phyloP scores from a whole-genome alignment of 345 rosid genomes.

The Turritis glabra region DNA sequence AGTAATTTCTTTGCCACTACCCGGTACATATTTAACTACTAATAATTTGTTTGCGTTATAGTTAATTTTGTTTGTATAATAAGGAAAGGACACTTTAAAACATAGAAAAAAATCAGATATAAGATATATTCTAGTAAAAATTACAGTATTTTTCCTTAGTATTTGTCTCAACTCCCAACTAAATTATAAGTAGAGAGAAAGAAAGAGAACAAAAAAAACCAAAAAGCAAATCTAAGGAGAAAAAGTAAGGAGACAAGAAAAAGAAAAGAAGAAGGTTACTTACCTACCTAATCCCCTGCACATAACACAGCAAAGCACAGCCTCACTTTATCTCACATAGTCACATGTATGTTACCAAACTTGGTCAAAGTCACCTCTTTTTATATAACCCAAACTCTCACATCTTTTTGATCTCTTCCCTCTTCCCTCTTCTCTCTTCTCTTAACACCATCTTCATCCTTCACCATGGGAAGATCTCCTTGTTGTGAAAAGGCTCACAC shows the following conservation, averaged over 20 bases:
- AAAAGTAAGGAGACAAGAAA: constrained; percentile 4
- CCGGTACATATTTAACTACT: neutral
- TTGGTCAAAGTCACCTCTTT: constrained; percentile 26
- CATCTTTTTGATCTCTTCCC: constrained; percentile 7
- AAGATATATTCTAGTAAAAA: neutral
- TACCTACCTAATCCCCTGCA: constrained; percentile 61
- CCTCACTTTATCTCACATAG: constrained; percentile 33
- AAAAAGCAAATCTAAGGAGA: constrained; percentile 36
- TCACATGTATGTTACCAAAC: constrained; percentile 49
- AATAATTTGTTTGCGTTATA: neutral
- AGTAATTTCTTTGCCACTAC: neutral
- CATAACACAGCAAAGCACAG: constrained; percentile 29
- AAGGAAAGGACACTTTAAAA: neutral
- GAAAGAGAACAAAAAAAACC: neutral
- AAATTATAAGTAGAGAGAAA: neutral
- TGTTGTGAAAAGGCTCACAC: constrained; percentile 89
- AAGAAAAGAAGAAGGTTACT: constrained; percentile 30
- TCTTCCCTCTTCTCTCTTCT: constrained; percentile 39
- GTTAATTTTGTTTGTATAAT: neutral
- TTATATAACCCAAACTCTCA: constrained; percentile 15
- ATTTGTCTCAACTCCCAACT: constrained; percentile 9
- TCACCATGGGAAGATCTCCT: constrained; percentile 83
- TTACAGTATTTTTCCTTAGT: neutral
- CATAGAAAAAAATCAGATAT: neutral
- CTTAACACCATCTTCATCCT: neutral